These are phyloP conservation scores for Heterobasidion occidentale DNA, from an alignment of 1,284 basidiomycete species.

Conservation along the genomic window DNA sequence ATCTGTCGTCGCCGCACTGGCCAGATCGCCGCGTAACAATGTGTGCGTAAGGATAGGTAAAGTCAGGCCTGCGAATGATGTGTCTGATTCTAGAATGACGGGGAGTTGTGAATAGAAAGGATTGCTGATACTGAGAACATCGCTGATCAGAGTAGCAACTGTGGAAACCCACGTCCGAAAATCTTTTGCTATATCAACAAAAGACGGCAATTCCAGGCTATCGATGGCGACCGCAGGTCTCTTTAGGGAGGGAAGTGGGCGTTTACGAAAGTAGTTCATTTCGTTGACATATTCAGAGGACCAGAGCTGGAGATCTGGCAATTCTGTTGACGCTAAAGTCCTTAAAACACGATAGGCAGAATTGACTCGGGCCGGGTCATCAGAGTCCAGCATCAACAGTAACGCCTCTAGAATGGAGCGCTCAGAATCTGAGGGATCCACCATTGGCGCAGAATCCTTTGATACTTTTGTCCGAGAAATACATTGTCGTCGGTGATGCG, in stretches of 20 bases:
- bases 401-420: constrained; percentile 47
- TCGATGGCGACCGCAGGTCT: constrained; percentile 26
- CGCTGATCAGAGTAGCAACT: constrained; percentile 54
- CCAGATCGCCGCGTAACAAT: constrained; percentile 31
- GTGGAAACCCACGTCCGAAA: constrained; percentile 62
- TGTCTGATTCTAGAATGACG: constrained; percentile 47
- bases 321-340: constrained; percentile 31
- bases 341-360: constrained; percentile 60
- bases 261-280: constrained; percentile 43
- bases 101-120: constrained; percentile 65
- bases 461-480: background rate
- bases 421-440: constrained; percentile 10
- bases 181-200: constrained; percentile 31
- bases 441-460: background rate
- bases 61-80: constrained; percentile 54
- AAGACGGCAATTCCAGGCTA: constrained; percentile 27
- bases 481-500: constrained; percentile 2
- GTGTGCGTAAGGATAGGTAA: constrained; percentile 75
- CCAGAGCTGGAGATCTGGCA: constrained; percentile 25
- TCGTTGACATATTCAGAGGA: constrained; percentile 39
- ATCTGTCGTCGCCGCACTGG: constrained; percentile 6
- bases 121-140: constrained; percentile 45
- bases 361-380: constrained; percentile 39
- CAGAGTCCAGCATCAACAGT: constrained; percentile 49
- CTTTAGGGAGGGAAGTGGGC: constrained; percentile 25